A percentile compares a stretch with the other conserved stretches of the same genome.
Conservation (phyloP, 176 grass and related monocot genomes). For the Oryza officinalis region DNA sequence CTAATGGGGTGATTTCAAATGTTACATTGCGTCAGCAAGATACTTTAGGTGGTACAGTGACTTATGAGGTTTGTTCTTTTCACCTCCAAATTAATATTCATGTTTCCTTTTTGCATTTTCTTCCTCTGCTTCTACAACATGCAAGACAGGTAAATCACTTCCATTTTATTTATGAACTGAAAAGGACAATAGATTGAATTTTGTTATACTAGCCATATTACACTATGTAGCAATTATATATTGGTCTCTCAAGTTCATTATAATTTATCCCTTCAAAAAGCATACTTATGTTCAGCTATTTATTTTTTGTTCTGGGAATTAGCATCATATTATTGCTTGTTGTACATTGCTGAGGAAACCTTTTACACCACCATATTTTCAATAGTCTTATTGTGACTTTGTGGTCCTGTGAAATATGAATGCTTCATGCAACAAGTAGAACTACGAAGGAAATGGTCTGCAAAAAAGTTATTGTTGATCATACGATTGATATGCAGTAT, state of each 20-base stretch:
- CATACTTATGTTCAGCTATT: neutral
- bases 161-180: neutral
- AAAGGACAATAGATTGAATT: neutral
- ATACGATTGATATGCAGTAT: neutral
- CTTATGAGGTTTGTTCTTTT: conserved; percentile 63
- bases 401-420: neutral
- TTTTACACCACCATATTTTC: neutral
- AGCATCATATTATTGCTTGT: neutral
- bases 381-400: neutral
- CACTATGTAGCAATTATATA: neutral
- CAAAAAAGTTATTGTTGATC: neutral
- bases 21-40: conserved; percentile 73
- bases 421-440: neutral
- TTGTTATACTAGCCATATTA: neutral
- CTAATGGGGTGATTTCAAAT: conserved; percentile 80
- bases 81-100: neutral
- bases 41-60: conserved; percentile 75
- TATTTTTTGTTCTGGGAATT: neutral
- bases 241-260: neutral
- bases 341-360: neutral
- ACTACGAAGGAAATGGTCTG: neutral
- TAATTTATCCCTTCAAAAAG: neutral
- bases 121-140: neutral
- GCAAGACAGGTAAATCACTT: neutral
- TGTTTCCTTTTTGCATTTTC: neutral